Evolutionary conservation across 768 basidiomycete genomes (phyloP), one percentile per base, ranked within the genome.

Genomic region (Tulasnella sp.): DNA sequence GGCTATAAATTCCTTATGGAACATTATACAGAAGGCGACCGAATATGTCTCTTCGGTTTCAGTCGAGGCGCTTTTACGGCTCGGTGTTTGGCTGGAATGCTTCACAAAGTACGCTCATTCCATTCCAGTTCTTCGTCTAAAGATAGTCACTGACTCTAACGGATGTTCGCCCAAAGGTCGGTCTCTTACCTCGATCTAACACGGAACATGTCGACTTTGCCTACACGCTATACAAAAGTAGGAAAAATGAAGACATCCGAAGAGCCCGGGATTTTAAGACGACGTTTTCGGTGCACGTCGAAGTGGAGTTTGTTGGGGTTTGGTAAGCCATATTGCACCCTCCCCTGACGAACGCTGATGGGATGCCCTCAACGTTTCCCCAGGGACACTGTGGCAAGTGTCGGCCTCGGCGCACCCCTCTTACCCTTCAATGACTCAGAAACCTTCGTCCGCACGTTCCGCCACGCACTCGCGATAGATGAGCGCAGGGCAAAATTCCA

Each of bases 41-140:
- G 88, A 78, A 91, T 94, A 3, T 93, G 87, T 80, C 84, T 94
- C 3, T 93, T 94, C 89, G 92, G 93, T 0, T 96, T 94, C 81
- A 94, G 93, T 67, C 87, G 93, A 37, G 89, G 89, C 19, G 87
- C 87, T 3, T 93, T 88, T 79, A 90, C 91, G 11, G 86, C 86
- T 19, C 87, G 93, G 73, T 84, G 93, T 31, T 69, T 79, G n/a
- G 93, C 90, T 83, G 92, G 92, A 85, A 86, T 89, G 2, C 9
- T 78, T 34, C 38, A 25, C 15, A 40, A 38, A 34, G 22, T 19
- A 64, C 22, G 39, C 36, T 29, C 25, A 22, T 22, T 5, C 29
- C 31, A 22, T 19, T 7, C 7, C 2, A 39, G 5, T 40, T 54
- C 7, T 45, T 3, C n/a, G 1, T 39, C 4, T n/a, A 7, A 72